A percentile compares a stretch with the other conserved stretches of the same genome.
phyloP scores from a whole-genome alignment of 2,329 filamentous ascomycete genomes.

The Epichloe sibirici region DNA sequence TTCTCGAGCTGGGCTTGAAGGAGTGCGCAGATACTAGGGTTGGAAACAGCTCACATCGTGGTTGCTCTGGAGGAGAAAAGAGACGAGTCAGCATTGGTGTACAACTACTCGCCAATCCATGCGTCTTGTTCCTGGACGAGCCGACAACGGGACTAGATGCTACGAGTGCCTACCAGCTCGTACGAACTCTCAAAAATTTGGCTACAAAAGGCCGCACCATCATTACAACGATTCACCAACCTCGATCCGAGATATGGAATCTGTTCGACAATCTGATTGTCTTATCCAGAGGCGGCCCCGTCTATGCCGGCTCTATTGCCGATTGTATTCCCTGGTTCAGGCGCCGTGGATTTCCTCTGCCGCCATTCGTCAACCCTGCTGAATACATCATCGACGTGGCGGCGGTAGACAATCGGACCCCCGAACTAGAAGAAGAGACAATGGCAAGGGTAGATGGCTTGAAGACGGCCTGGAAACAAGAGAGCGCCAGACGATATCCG shows the following conservation, averaged over 20 bases:
- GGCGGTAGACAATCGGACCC: conserved; percentile 59
- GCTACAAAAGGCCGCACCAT: conserved; percentile 58
- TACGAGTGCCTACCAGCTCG: conserved; percentile 62
- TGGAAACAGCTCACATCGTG: conserved; percentile 57
- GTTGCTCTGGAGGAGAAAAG: conserved; percentile 71
- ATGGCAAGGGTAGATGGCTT: conserved; percentile 47
- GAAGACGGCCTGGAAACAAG: conserved; percentile 44
- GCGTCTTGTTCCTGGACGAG: conserved; percentile 66
- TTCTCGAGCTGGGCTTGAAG: conserved; percentile 62
- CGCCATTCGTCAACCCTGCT: conserved; percentile 64
- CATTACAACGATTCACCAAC: conserved; percentile 65
- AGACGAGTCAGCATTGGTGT: conserved; percentile 65
- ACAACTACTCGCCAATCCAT: conserved; percentile 67
- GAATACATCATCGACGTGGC: conserved; percentile 66
- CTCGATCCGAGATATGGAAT: conserved; percentile 67
- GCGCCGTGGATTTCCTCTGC: conserved; percentile 45
- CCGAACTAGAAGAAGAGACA: conserved; percentile 50
- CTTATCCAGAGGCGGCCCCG: conserved; percentile 51
- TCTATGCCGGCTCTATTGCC: conserved; percentile 51
- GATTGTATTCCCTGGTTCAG: conserved; percentile 55
- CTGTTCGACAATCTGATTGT: conserved; percentile 63
- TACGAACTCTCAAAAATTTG: conserved; percentile 56
- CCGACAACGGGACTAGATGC: conserved; percentile 69
- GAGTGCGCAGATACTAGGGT: conserved; percentile 67
- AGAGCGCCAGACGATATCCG: conserved; percentile 19